phyloP scores from a whole-genome alignment of 129 eudicot species.

The Chrysanthemum lavandulifolium region DNA sequence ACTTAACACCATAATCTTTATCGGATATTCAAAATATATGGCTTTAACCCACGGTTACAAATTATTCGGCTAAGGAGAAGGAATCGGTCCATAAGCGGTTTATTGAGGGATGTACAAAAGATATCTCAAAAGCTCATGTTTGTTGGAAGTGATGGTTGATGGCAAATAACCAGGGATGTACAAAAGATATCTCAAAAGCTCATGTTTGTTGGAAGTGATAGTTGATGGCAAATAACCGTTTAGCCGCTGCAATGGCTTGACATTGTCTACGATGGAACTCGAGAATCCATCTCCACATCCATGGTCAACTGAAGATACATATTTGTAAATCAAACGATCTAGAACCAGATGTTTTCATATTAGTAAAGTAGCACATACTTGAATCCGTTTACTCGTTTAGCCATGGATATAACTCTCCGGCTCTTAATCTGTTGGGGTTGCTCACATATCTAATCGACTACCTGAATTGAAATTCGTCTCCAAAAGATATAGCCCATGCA shows the following conservation, averaged over 20 bases:
- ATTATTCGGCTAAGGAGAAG: conserved; percentile 86
- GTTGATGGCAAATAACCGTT: conserved; percentile 69
- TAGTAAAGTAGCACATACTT: conserved; percentile 50
- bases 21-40: conserved; percentile 51
- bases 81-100: conserved; percentile 79
- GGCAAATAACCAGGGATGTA: conserved; percentile 37
- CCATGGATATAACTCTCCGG: conserved; percentile 92
- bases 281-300: conserved; percentile 90
- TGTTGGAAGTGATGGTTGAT: too few relatives aligned
- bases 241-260: conserved; percentile 75
- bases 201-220: conserved; percentile 37
- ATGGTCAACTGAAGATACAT: conserved; percentile 48
- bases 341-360: background rate
- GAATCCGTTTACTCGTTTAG: conserved; percentile 43
- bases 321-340: conserved; percentile 1
- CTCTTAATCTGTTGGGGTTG: conserved; percentile 72
- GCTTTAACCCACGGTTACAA: conserved; percentile 92
- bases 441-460: conserved; percentile 85
- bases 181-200: conserved; percentile 76
- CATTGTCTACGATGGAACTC: conserved; percentile 82
- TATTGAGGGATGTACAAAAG: conserved; percentile 38
- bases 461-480: conserved; percentile 93
- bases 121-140: too few relatives aligned
- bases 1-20: conserved; percentile 33
- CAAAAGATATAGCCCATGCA: conserved; percentile 75